Evolutionary conservation across 2,329 filamentous ascomycete species (phyloP).

Genomic region (Fusarium cyanostomum): DNA sequence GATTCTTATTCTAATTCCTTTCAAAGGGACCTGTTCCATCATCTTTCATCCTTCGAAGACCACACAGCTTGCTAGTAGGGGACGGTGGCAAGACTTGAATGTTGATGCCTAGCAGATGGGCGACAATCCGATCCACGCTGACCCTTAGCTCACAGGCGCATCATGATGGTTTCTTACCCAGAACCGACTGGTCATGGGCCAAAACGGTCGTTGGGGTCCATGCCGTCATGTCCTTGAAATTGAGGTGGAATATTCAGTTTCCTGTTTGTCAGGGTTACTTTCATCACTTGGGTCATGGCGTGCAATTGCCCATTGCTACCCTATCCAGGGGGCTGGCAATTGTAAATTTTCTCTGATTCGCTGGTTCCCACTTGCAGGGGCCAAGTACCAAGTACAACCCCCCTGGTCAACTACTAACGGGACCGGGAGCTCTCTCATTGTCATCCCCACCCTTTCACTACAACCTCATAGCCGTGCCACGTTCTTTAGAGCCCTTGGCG

Average conservation of each 20-base stretch:
- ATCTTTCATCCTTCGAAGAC: not conserved
- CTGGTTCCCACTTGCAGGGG: not conserved
- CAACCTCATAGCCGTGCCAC: conserved; percentile 7
- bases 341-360: conserved; percentile 23
- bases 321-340: conserved; percentile 8
- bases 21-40: not conserved
- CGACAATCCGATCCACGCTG: conserved; percentile 21
- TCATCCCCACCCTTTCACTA: not conserved
- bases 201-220: conserved; percentile 3
- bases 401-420: conserved; percentile 1
- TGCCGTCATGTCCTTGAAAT: conserved; percentile 18
- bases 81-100: not conserved
- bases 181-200: not conserved
- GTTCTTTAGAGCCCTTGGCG: not conserved
- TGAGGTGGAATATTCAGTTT: conserved; percentile 12
- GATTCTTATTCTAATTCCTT: not conserved
- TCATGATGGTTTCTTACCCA: conserved; percentile 12
- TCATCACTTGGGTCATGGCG: conserved; percentile 1
- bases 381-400: not conserved
- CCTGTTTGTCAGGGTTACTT: conserved; percentile 3
- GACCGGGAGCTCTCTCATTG: not conserved
- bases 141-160: not conserved
- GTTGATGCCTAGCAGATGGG: conserved; percentile 1
- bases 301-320: conserved; percentile 9
- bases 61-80: not conserved